A percentile compares a stretch with the other conserved stretches of the same genome.
These are phyloP conservation scores for Penstemon eatonii DNA, from an alignment of 257 asterid genomes.

Conservation along the genomic window DNA sequence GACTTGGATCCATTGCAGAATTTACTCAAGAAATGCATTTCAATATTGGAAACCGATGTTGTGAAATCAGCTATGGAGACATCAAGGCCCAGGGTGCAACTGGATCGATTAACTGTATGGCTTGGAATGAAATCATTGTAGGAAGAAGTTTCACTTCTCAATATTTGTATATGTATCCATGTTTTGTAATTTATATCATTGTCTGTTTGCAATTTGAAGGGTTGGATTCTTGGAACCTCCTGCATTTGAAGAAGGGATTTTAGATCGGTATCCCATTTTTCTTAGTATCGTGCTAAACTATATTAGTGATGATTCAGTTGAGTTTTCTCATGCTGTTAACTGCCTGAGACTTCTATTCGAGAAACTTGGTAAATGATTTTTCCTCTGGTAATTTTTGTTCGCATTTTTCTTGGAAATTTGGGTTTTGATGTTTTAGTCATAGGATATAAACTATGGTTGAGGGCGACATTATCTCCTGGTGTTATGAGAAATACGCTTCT, in stretches of 20 bases:
- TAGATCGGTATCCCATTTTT: slow-evolving; percentile 89
- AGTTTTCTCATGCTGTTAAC: slow-evolving; percentile 91
- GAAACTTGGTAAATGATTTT: slow-evolving; percentile 78
- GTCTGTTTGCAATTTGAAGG: slow-evolving; percentile 51
- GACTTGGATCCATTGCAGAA: slow-evolving; percentile 90
- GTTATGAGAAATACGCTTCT: slow-evolving; percentile 93
- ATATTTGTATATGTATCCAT: slow-evolving; percentile 25
- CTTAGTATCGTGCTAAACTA: slow-evolving; percentile 93
- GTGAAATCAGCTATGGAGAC: slow-evolving; percentile 40
- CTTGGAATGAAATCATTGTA: slow-evolving; percentile 98
- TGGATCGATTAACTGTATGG: slow-evolving; percentile 90
- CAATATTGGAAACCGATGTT: slow-evolving; percentile 69
- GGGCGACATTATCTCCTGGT: slow-evolving; percentile 89
- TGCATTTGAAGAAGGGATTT: slow-evolving; percentile 96
- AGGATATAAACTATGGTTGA: slow-evolving; percentile 98
- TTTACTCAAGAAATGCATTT: slow-evolving; percentile 76
- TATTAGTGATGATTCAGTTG: slow-evolving; percentile 84
- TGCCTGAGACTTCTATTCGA: slow-evolving; percentile 87
- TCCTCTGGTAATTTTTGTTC: slow-evolving; percentile 23
- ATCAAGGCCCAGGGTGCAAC: slow-evolving; percentile 85
- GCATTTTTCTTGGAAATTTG: slow-evolving; percentile 19
- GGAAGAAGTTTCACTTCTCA: slow-evolving; percentile 53
- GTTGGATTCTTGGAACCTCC: slow-evolving; percentile 94
- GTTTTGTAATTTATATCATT: slow-evolving; percentile 35
- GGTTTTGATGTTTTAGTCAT: slow-evolving; percentile 27